Base-by-base conservation (phyloP, 768 basidiomycete genomes). In the Termitomyces sp. region DNA sequence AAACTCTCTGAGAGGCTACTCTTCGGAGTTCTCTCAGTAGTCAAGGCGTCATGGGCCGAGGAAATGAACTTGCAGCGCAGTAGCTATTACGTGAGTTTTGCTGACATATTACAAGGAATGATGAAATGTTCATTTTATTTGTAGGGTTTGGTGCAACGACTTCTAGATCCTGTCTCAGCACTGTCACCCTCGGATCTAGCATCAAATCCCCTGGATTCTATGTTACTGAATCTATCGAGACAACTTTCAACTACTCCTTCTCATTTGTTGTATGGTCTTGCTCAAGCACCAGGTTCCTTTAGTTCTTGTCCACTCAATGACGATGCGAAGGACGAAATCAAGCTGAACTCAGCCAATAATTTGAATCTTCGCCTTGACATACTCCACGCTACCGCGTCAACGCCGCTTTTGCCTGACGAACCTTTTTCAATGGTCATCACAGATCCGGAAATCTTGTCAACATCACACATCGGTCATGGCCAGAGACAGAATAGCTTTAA, bases 141-240 rank as follows among this genome's bases (percentile, higher is more conserved):
- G 2, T 62, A 92, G 90, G 87, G 87, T 61, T 83, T 92, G 60
- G 81, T 90, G 33, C 81, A 78, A 54, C 81, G 85, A 30, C 73
- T 91, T 51, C 71, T 91, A 9, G 68, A 76, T 49, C 87, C 86
- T 3, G 77, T 89, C 47, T 68, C 74, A 11, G 65, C 68, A 4
- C 67, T 81, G 20, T 76, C 81, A 27, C 63, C 76, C 1, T 80
- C 81, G 4, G 70, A 74, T 6, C 68, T 61, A 4, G 76, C 78
- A 11, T 70, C 74, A 27, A 67, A 70, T 4, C 60, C 72, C 51
- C 68, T 70, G n/a, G 88, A 90, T 62, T 72, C 72, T 6, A 72
- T 76, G 1, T 66, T 89, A 34, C 65, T 81, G 20, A 72, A 75
- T 48, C 77, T 81, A 18, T 81, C 79, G 11, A 79, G 84, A 50